phyloP scores from a whole-genome alignment of 768 basidiomycete genomes.

The Hirschioporus abietinus region DNA sequence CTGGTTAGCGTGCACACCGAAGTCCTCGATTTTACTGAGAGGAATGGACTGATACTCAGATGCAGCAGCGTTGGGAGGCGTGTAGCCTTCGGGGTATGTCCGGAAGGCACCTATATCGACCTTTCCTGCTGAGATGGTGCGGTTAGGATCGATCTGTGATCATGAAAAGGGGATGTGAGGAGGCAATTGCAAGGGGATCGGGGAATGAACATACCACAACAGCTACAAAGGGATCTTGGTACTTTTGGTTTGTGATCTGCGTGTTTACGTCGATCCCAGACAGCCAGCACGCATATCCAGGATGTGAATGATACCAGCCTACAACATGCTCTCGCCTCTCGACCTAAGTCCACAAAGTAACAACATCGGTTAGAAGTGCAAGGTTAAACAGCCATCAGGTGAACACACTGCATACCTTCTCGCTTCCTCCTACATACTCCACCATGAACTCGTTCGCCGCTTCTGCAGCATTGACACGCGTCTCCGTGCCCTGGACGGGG shows the following conservation, averaged over 20 bases:
- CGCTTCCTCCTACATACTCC: conserved; percentile 76
- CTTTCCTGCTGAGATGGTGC: conserved; percentile 96
- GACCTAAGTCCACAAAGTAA: conserved; percentile 41
- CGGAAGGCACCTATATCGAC: conserved; percentile 99
- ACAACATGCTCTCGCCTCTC: conserved; percentile 82
- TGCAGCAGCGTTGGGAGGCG: conserved; percentile 60
- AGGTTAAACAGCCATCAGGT: not conserved
- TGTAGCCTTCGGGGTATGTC: conserved; percentile 94
- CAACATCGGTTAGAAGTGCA: not conserved
- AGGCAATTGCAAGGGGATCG: conserved; percentile 5
- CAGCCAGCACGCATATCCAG: conserved; percentile 98
- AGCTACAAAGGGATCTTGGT: conserved; percentile 94
- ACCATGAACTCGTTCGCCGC: conserved; percentile 99
- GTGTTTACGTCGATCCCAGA: conserved; percentile 99
- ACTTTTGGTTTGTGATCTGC: conserved; percentile 91
- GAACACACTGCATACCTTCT: conserved; percentile 50
- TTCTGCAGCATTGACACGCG: conserved; percentile 91
- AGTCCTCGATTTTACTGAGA: conserved; percentile 95
- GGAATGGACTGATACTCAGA: conserved; percentile 97
- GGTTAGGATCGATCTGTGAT: conserved; percentile 89
- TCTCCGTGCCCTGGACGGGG: conserved; percentile 97
- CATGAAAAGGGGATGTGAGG: not conserved
- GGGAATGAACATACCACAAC: conserved; percentile 66
- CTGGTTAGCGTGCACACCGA: conserved; percentile 95
- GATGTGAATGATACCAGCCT: conserved; percentile 99